Conservation (phyloP, 2,329 filamentous ascomycete species). For the Colletotrichum aenigma region DNA sequence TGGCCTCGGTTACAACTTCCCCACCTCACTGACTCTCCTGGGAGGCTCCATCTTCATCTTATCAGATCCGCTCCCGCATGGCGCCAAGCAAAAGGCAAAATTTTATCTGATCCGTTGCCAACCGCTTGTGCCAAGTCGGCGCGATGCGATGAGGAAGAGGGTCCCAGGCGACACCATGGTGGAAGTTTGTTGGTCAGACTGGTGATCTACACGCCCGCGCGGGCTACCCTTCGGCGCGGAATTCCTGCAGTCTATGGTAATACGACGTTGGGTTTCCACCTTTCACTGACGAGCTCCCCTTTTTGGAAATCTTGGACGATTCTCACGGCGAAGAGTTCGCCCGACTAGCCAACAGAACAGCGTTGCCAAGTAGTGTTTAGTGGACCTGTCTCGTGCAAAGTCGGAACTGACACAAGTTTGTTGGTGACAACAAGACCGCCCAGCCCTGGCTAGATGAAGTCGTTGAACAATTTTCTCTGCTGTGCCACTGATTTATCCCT, state of each 20-base stretch:
- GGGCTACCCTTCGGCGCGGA: background rate
- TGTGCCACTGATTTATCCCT: background rate
- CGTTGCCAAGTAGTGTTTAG: background rate
- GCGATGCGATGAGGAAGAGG: background rate
- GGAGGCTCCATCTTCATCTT: background rate
- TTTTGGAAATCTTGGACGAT: background rate
- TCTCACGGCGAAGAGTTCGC: background rate
- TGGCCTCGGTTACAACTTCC: background rate
- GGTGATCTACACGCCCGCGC: background rate
- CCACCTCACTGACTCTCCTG: background rate
- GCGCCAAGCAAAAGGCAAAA: background rate
- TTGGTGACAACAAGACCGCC: background rate
- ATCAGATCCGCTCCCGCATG: constrained; percentile 12
- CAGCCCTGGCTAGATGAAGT: background rate
- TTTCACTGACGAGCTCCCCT: background rate
- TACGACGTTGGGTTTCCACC: background rate
- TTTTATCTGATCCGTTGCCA: constrained; percentile 14
- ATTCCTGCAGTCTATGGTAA: background rate
- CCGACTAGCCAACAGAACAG: background rate
- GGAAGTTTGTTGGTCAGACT: background rate
- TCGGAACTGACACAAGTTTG: background rate
- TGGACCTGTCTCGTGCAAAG: constrained; percentile 1
- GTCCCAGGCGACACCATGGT: background rate
- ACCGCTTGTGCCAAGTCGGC: background rate
- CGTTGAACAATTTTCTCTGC: background rate